Base-by-base conservation (phyloP, 345 rosid genomes). In the Rhodomyrtus tomentosa region DNA sequence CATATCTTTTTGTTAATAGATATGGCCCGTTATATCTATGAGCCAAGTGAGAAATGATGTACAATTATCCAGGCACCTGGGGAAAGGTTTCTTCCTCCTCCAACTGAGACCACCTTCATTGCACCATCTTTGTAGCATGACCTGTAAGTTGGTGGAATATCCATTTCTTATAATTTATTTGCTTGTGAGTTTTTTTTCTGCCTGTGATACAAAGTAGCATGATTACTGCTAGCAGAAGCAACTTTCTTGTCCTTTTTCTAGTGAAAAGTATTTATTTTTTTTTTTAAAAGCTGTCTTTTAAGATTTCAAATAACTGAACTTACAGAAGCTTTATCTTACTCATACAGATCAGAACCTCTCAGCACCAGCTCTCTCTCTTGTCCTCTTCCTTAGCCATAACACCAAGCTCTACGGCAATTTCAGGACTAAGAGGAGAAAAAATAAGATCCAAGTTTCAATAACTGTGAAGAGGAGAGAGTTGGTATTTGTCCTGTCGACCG, bases 401-500 rank as follows among this genome's bases (percentile, higher is more conserved):
- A 68, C 45, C 76, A 36, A 9, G 8, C 45, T 68, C 52, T 6
- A 80, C 48, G 82, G 53, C 12, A 11, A 21, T 81, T n/a, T n/a
- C 82, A 80, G 82, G 53, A 32, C 40, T 36, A 38, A 68, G 76
- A 68, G 42, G 42, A 36, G 45, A 68, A 68, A 36, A 50, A 36
- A 80, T 29, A 42, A 22, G 48, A 36, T 38, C 5, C 50, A 16
- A 50, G 32, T 80, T 50, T 80, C 53, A 4, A 55, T 25, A 25
- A 10, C 82, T 27, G 53, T 38, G 92, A 91, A 54, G 16, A 82
- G 49, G 50, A 25, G 82, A 84, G 82, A 50, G 52, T 72, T 84
- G 49, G 81, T 51, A 21, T 50, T 73, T 2, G 8, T 83, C 80
- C 80, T 81, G 21, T 55, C 81, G 8, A 84, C 87, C 2, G 92